These are phyloP conservation scores for Trichoderma citrinoviride DNA, from an alignment of 2,329 filamentous ascomycete genomes.

Conservation along the genomic window DNA sequence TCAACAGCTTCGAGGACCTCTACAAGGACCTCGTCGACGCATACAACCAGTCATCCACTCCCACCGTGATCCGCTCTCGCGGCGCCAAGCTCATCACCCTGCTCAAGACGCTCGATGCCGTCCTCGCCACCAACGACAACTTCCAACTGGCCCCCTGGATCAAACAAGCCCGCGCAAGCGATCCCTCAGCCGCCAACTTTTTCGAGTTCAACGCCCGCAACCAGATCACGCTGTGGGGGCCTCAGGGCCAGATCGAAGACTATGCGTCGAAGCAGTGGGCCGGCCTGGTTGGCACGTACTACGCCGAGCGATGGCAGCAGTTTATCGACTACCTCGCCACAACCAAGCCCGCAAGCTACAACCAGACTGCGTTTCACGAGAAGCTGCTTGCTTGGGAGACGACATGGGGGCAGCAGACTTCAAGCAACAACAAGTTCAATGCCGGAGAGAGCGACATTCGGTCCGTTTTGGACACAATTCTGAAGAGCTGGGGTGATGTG, in stretches of 20 bases:
- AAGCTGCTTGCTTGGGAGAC: constrained; percentile 16
- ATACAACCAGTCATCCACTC: constrained; percentile 26
- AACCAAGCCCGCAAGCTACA: constrained; percentile 18
- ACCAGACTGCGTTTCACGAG: constrained; percentile 21
- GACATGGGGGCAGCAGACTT: constrained; percentile 10
- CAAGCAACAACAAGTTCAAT: neutral
- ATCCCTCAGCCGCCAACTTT: constrained; percentile 32
- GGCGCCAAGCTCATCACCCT: constrained; percentile 36
- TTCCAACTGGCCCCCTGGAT: constrained; percentile 46
- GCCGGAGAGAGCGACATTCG: neutral
- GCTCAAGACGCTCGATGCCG: constrained; percentile 39
- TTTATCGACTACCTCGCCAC: constrained; percentile 42
- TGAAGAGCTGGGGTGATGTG: neutral
- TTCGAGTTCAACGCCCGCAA: constrained; percentile 48
- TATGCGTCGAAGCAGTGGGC: constrained; percentile 51
- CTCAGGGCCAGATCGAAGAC: constrained; percentile 46
- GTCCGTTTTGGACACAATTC: neutral
- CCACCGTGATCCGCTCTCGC: constrained; percentile 27
- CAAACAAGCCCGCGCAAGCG: constrained; percentile 36
- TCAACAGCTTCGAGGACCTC: constrained; percentile 43
- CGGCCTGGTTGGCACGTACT: constrained; percentile 47
- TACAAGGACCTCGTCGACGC: constrained; percentile 39
- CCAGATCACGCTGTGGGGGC: constrained; percentile 51
- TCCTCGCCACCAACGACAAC: constrained; percentile 42
- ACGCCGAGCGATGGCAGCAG: constrained; percentile 45